phyloP scores from a whole-genome alignment of 2,329 filamentous ascomycete species.

The Pyrenophora tritici-repentis region DNA sequence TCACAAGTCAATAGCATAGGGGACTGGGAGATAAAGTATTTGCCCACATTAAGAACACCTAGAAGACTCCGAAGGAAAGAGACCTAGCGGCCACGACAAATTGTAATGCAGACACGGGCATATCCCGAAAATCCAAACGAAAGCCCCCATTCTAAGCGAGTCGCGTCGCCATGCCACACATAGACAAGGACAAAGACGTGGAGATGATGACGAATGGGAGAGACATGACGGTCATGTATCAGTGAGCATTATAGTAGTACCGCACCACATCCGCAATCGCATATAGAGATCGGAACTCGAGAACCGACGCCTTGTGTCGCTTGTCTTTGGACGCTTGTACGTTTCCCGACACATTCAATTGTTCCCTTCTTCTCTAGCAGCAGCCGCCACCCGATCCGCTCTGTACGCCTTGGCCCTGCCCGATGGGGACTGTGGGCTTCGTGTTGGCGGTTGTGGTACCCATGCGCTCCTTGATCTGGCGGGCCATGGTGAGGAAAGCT shows the following conservation, averaged over 20 bases:
- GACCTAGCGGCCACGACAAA: conserved; percentile 37
- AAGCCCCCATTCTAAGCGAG: conserved; percentile 33
- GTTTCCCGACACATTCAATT: conserved; percentile 15
- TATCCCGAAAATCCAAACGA: conserved; percentile 38
- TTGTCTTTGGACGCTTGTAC: conserved; percentile 20
- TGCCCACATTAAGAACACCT: conserved; percentile 36
- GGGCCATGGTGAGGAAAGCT: conserved; percentile 99
- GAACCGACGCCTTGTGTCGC: conserved; percentile 36
- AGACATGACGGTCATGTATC: conserved; percentile 28
- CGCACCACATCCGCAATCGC: conserved; percentile 26
- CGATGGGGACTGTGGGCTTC: conserved; percentile 96
- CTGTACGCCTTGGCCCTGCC: conserved; percentile 91
- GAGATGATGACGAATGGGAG: conserved; percentile 24
- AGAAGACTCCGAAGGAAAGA: conserved; percentile 26
- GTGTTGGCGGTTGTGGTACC: conserved; percentile 96
- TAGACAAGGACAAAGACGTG: conserved; percentile 20
- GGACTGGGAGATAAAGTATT: conserved; percentile 21
- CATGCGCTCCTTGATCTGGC: conserved; percentile 99
- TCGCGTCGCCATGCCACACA: conserved; percentile 35
- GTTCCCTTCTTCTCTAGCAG: conserved; percentile 67
- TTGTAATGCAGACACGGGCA: conserved; percentile 31
- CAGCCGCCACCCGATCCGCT: conserved; percentile 83
- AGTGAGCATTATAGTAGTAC: conserved; percentile 36
- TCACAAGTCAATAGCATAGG: conserved; percentile 1
- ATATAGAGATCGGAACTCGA: conserved; percentile 31